These are phyloP conservation scores for Mortierella sp. DNA, from an alignment of 371 early-diverging fungal species.

Conservation along the genomic window DNA sequence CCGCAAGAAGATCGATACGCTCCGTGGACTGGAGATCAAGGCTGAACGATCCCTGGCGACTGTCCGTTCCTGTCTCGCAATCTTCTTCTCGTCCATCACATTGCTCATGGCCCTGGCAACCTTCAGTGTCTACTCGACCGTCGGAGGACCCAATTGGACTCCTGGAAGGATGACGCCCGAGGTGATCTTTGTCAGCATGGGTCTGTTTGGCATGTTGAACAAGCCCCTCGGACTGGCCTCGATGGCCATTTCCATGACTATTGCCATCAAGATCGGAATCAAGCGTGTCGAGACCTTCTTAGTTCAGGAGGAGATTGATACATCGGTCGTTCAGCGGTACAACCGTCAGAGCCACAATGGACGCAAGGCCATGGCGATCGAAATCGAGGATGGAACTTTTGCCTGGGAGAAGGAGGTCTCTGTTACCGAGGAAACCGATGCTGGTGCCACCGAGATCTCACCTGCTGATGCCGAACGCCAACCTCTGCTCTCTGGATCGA, in stretches of 20 bases:
- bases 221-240: constrained; percentile 88
- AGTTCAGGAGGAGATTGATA: constrained; percentile 79
- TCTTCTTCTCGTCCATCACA: constrained; percentile 60
- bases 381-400: constrained; percentile 13
- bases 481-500: constrained; percentile 1
- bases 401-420: constrained; percentile 12
- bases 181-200: constrained; percentile 89
- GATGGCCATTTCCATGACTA: constrained; percentile 64
- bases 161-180: constrained; percentile 76
- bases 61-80: constrained; percentile 60
- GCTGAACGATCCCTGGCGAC: constrained; percentile 20
- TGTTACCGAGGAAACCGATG: background rate
- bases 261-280: constrained; percentile 86
- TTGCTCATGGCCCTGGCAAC: constrained; percentile 87
- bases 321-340: constrained; percentile 16
- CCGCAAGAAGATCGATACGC: constrained; percentile 40
- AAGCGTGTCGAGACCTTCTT: constrained; percentile 82
- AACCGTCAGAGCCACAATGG: background rate
- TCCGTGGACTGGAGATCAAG: constrained; percentile 10
- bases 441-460: background rate
- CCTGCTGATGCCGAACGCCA: background rate
- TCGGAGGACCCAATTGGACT: constrained; percentile 56
- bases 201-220: constrained; percentile 93
- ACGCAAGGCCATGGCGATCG: constrained; percentile 5
- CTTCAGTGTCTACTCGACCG: constrained; percentile 82